These are phyloP conservation scores for Wickerhamiella kazuoi DNA, from an alignment of 805 yeast genomes.

Conservation along the genomic window DNA sequence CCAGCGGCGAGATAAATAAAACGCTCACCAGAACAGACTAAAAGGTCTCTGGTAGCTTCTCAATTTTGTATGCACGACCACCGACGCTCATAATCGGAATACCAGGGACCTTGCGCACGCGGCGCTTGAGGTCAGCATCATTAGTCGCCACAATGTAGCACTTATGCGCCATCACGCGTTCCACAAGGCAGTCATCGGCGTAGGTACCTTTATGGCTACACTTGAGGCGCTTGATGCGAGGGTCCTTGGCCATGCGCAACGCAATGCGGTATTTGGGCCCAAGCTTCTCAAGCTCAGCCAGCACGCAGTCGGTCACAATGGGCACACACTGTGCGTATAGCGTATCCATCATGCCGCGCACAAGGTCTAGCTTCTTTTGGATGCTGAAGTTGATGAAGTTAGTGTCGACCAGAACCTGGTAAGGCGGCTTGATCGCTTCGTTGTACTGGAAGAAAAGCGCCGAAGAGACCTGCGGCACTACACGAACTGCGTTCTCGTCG, in stretches of 20 bases:
- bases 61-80: constrained; percentile 77
- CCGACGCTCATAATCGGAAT: constrained; percentile 96
- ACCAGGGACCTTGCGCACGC: constrained; percentile 93
- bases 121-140: constrained; percentile 88
- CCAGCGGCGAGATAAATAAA: too few species aligned
- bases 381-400: constrained; percentile 93
- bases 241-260: constrained; percentile 78
- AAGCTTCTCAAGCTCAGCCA: constrained; percentile 92
- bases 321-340: constrained; percentile 91
- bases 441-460: constrained; percentile 90
- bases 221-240: constrained; percentile 67
- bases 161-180: constrained; percentile 86
- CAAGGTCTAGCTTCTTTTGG: constrained; percentile 85
- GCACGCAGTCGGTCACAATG: constrained; percentile 87
- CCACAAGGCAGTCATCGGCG: constrained; percentile 94
- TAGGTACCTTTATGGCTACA: constrained; percentile 93
- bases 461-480: constrained; percentile 85
- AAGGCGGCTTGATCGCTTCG: constrained; percentile 92
- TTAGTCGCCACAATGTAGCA: constrained; percentile 93
- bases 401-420: constrained; percentile 89
- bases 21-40: constrained; percentile 9
- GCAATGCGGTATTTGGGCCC: constrained; percentile 95
- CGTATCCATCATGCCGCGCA: constrained; percentile 95
- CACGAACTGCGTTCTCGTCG: constrained; percentile 42
- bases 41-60: constrained; percentile 77